Base-by-base conservation (phyloP, 495 filamentous ascomycete genomes). In the Aspergillus bertholletiae region DNA sequence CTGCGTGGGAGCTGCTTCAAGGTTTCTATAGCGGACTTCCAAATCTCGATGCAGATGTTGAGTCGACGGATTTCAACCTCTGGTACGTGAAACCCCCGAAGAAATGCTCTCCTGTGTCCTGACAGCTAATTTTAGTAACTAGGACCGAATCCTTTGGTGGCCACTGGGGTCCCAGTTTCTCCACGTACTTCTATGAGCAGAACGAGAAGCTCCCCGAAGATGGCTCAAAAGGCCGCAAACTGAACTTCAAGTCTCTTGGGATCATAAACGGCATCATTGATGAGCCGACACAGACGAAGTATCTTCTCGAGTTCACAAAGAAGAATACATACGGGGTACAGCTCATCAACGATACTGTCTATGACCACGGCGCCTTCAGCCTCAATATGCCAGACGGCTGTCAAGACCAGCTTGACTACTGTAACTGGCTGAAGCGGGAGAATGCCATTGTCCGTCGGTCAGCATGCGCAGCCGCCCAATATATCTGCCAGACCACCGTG, bases 251-350 rank as follows among this genome's bases (percentile, higher is more conserved):
- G 43, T 76, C 77, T 0, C 58, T 80, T 1, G 65, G 73, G 12
- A 75, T 80, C 12, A 71, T 89, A 27, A 91, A 92, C 61, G 89
- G 88, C 18, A 90, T 89, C 63, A 81, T 92, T 56, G 89, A 94
- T 65, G 80, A 83, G 49, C 60, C 81, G 3, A 82, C 22, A 23
- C 26, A 64, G 70, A 81, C 76, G 9, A 75, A 78, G 2, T 79
- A 76, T 58, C 92, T 90, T 58, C 80, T 85, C 0, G 72, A 80
- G 20, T 87, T 90, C 66, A 85, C 85, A 6, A 69, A 80, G 22
- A 80, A 85, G 64, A 95, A 93, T 65, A 85, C 86, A 3, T 93
- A 90, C 59, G 84, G 85, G 17, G 81, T 92, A 45, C 65, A 83
- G 54, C 73, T 83, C 77, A 47, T 80, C 58, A 86, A 82, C 57